These are phyloP conservation scores for Pleomassaria siparia DNA, from an alignment of 2,329 filamentous ascomycete genomes.

Conservation along the genomic window DNA sequence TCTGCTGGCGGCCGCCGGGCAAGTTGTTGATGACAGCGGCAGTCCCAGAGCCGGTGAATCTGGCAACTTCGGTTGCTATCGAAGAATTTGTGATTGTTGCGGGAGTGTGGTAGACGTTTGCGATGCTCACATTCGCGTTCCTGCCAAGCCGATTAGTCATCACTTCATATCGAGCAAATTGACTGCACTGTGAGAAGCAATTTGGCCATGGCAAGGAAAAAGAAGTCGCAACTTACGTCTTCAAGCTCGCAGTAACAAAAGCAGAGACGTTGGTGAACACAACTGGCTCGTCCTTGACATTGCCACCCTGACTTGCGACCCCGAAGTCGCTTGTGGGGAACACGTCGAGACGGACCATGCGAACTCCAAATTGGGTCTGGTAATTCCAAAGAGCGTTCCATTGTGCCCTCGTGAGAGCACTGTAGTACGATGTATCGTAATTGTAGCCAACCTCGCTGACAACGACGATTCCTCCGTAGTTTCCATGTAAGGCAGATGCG, in stretches of 20 bases:
- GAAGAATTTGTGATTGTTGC: slow-evolving; percentile 56
- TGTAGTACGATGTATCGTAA: slow-evolving; percentile 52
- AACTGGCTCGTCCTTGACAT: slow-evolving; percentile 41
- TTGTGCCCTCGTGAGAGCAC: slow-evolving; percentile 58
- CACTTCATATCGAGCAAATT: slow-evolving; percentile 7
- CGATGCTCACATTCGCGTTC: slow-evolving; percentile 32
- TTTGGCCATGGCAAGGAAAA: slow-evolving; percentile 5
- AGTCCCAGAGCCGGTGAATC: slow-evolving; percentile 53
- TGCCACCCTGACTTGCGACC: slow-evolving; percentile 37
- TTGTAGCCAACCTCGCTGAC: slow-evolving; percentile 58
- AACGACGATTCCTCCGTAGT: slow-evolving; percentile 62
- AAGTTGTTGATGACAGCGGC: slow-evolving; percentile 64
- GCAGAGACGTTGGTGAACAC: slow-evolving; percentile 56
- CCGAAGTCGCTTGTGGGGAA: slow-evolving; percentile 57
- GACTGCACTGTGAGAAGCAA: slow-evolving; percentile 8
- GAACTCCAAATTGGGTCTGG: slow-evolving; percentile 59
- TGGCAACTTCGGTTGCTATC: slow-evolving; percentile 58
- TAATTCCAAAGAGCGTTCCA: slow-evolving; percentile 60
- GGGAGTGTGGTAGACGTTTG: slow-evolving; percentile 59
- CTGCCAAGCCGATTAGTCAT: slow-evolving; percentile 21
- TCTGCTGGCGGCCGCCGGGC: slow-evolving; percentile 59
- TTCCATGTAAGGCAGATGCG: slow-evolving; percentile 51
- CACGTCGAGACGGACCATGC: slow-evolving; percentile 63
- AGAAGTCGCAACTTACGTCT: slow-evolving; percentile 35
- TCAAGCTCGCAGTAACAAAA: slow-evolving; percentile 59